Evolutionary conservation across 148 eudicot genomes (phyloP), one percentile per base, ranked within the genome.

Genomic region (Camellia granthamiana): DNA sequence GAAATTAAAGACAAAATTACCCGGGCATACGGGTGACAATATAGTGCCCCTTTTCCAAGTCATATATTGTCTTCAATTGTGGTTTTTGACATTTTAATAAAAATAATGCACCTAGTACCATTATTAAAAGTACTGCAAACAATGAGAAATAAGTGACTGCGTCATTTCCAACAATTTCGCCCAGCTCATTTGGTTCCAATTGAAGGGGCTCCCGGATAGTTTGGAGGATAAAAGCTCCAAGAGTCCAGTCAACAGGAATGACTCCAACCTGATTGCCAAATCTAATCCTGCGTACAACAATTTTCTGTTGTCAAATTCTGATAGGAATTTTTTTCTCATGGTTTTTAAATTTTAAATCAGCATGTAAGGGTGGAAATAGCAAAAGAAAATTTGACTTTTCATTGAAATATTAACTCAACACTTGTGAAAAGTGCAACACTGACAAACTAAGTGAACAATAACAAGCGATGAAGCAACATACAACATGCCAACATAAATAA

Each of bases 71-170:
- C 82, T 88, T 88, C 56, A 85, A 61, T 80, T 85, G 90, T 63
- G 90, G 90, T 85, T 88, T 85, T 78, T 87, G 83, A 74, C 83
- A 84, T 84, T 84, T 85, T 82, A 88, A 69, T 69, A 88, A 86
- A 82, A 85, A 85, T 79, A 83, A 70, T 62, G 88, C 79, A 72
- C 78, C 86, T 30, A 85, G 76, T 69, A 88, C 87, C 65, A 77
- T 30, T 79, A 81, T 64, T 69, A 88, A 61, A 68, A 88, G 78
- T 46, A 85, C 78, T 0, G 85, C 88, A 84, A 85, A 83, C 79
- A 88, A 67, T 62, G 85, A 71, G 73, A 88, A 82, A 77, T 77
- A 84, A 49, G 88, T 84, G 52, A 85, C 74, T 0, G 88, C 83
- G 43, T 84, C 88, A 6, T 82, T 77, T 58, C 81, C 85, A 1